Evolutionary conservation across 805 yeast genomes (phyloP).

Genomic region (Sugiyamaella smithiae): DNA sequence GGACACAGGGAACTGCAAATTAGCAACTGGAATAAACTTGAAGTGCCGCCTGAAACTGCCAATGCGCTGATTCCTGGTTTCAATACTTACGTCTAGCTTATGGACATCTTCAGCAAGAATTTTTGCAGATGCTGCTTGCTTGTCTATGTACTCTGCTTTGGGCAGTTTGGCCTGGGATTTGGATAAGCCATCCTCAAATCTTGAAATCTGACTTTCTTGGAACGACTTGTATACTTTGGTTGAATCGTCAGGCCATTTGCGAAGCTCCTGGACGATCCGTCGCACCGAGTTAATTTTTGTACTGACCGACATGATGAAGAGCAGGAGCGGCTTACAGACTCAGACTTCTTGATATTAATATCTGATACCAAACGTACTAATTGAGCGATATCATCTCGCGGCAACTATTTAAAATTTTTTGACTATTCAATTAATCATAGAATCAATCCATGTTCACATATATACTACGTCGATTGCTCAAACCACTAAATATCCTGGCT

Average conservation of each 20-base stretch:
- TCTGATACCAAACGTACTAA: too few species aligned
- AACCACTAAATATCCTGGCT: too few species aligned
- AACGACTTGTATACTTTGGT: slow-evolving; percentile 48
- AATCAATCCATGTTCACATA: too few species aligned
- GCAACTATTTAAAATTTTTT: too few species aligned
- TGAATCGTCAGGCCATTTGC: slow-evolving; percentile 41
- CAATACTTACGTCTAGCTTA: slow-evolving; percentile 19
- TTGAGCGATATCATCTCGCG: too few species aligned
- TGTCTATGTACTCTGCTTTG: slow-evolving; percentile 24
- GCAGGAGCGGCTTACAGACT: too few species aligned
- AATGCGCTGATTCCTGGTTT: too few species aligned
- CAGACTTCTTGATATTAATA: too few species aligned
- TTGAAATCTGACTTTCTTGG: slow-evolving; percentile 43
- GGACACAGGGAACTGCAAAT: slow-evolving; percentile 30
- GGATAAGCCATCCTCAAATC: slow-evolving; percentile 34
- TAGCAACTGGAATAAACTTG: slow-evolving; percentile 3
- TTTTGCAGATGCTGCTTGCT: slow-evolving; percentile 27
- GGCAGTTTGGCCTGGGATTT: slow-evolving; percentile 26
- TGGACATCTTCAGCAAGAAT: slow-evolving; percentile 22
- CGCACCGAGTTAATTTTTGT: slow-evolving; percentile 22
- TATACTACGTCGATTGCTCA: too few species aligned
- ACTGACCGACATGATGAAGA: slow-evolving; percentile 17
- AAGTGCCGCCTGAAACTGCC: too few species aligned
- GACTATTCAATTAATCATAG: too few species aligned
- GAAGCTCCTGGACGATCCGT: slow-evolving; percentile 24